These are phyloP conservation scores for Trypethelium eluteriae DNA, from an alignment of 495 filamentous ascomycete genomes.

Conservation along the genomic window DNA sequence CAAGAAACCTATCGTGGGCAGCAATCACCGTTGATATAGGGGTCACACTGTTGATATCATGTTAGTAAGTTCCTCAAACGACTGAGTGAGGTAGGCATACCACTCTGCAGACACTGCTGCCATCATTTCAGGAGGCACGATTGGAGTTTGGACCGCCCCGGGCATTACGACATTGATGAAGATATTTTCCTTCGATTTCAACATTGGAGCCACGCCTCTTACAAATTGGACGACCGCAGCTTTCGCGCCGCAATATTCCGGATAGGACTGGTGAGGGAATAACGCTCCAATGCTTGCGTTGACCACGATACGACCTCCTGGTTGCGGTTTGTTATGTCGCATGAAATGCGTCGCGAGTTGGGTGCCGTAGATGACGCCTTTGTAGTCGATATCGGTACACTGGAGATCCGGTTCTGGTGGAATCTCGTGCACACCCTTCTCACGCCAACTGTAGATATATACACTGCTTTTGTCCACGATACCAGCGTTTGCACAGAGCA, in stretches of 20 bases:
- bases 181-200: slow-evolving; percentile 38
- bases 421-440: slow-evolving; percentile 26
- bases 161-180: slow-evolving; percentile 32
- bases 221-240: slow-evolving; percentile 39
- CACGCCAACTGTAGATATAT: slow-evolving; percentile 28
- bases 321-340: slow-evolving; percentile 33
- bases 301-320: slow-evolving; percentile 36
- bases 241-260: slow-evolving; percentile 39
- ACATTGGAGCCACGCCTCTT: slow-evolving; percentile 28
- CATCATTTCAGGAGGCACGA: slow-evolving; percentile 36
- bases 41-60: slow-evolving; percentile 26
- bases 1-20: slow-evolving; percentile 33
- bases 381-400: slow-evolving; percentile 39
- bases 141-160: slow-evolving; percentile 35
- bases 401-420: slow-evolving; percentile 33
- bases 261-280: slow-evolving; percentile 34
- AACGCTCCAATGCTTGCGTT: slow-evolving; percentile 35
- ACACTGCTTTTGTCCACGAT: slow-evolving; percentile 36
- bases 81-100: slow-evolving; percentile 14
- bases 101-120: slow-evolving; percentile 32
- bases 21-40: slow-evolving; percentile 33
- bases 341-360: slow-evolving; percentile 40
- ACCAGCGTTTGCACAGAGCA: slow-evolving; percentile 39
- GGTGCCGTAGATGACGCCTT: slow-evolving; percentile 38
- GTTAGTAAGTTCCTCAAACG: slow-evolving; percentile 1